These are phyloP conservation scores for Citrullus colocynthis DNA, from an alignment of 306 rosid species.

Conservation along the genomic window DNA sequence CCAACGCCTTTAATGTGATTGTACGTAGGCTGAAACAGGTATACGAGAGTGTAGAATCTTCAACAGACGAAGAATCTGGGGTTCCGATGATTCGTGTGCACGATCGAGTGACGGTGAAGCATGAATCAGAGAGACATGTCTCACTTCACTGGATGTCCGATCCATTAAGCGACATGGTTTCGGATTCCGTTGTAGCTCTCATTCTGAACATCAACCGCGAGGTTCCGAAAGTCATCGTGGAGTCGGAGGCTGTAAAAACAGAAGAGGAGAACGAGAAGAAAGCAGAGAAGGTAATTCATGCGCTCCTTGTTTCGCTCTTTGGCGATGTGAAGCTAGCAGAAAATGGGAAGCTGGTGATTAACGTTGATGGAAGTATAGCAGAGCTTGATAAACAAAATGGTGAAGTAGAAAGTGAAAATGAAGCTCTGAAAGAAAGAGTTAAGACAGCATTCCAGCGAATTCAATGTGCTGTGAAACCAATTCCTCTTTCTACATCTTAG, in stretches of 20 bases:
- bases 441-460: constrained; percentile 58
- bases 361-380: constrained; percentile 68
- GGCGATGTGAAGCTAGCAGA: constrained; percentile 77
- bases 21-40: constrained; percentile 60
- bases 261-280: constrained; percentile 68
- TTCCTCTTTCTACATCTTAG: constrained; percentile 33
- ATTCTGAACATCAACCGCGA: constrained; percentile 61
- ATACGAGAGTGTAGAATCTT: constrained; percentile 66
- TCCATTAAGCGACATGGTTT: constrained; percentile 84
- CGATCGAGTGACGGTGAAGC: constrained; percentile 61
- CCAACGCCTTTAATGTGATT: constrained; percentile 51
- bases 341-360: constrained; percentile 67
- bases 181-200: constrained; percentile 77
- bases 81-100: constrained; percentile 60
- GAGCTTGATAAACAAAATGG: constrained; percentile 72
- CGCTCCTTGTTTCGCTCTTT: constrained; percentile 70
- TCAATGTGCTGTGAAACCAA: constrained; percentile 65
- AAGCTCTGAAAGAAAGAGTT: constrained; percentile 80
- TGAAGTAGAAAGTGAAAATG: constrained; percentile 76
- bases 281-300: constrained; percentile 57
- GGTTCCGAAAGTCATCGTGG: constrained; percentile 53
- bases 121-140: constrained; percentile 69
- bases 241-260: constrained; percentile 42
- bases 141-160: constrained; percentile 87
- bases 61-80: constrained; percentile 67